phyloP scores from a whole-genome alignment of 2,329 filamentous ascomycete genomes.

The Aspergillus awamori region DNA sequence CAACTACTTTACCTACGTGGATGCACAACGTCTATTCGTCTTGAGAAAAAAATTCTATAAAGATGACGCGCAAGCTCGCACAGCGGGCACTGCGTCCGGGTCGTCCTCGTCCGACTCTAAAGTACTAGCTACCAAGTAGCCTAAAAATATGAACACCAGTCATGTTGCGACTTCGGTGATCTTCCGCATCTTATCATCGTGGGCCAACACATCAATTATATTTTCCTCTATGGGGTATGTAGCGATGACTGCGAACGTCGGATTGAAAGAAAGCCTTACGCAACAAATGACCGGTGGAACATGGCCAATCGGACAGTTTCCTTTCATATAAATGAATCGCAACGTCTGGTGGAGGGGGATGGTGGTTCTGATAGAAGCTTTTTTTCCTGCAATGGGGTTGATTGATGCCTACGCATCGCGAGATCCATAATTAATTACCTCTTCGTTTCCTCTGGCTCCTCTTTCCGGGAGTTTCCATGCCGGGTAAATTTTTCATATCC shows the following conservation, averaged over 20 bases:
- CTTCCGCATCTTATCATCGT: constrained; percentile 2
- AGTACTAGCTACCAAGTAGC: too few relatives aligned
- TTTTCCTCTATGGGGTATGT: background rate
- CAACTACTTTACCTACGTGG: background rate
- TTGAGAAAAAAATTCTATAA: too few relatives aligned
- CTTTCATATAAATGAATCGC: background rate
- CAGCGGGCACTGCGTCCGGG: background rate
- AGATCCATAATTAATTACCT: background rate
- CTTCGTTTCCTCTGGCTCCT: background rate
- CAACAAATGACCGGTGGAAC: background rate
- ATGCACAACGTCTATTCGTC: background rate
- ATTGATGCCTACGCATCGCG: background rate
- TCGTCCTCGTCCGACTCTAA: background rate
- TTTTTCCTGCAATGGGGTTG: background rate
- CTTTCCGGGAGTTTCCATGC: background rate
- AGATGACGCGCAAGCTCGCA: constrained; percentile 1
- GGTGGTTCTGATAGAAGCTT: background rate
- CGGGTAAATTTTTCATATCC: background rate
- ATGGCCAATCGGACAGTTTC: constrained; percentile 3
- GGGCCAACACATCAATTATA: background rate
- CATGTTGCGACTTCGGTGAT: background rate
- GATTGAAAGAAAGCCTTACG: background rate
- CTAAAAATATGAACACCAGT: background rate
- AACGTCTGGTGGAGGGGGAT: background rate
- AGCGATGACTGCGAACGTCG: background rate